phyloP scores from a whole-genome alignment of 1,284 basidiomycete genomes.

The Ceratobasidium sp. region DNA sequence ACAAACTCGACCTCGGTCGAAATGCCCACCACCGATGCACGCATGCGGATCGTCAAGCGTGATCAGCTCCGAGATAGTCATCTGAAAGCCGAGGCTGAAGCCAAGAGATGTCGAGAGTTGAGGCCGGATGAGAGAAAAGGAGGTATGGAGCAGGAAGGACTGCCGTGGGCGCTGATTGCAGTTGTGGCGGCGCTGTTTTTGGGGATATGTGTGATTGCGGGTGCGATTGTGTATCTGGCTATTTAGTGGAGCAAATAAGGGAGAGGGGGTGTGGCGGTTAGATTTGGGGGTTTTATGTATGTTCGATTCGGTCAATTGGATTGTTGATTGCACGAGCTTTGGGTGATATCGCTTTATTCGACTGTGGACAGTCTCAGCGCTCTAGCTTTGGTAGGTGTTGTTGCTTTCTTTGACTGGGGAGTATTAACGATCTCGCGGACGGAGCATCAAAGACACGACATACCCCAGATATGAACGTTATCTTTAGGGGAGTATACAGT shows the following conservation, averaged over 20 bases:
- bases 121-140: constrained; percentile 12
- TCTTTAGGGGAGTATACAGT: too few species aligned
- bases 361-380: too few species aligned
- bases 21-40: constrained; percentile 68
- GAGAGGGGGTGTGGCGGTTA: background rate
- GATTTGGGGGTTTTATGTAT: background rate
- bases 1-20: constrained; percentile 56
- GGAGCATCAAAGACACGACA: too few species aligned
- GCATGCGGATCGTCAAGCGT: constrained; percentile 64
- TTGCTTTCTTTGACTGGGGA: too few species aligned
- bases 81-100: constrained; percentile 64
- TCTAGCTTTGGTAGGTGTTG: too few species aligned
- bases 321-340: constrained; percentile 2
- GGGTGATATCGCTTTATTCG: too few species aligned
- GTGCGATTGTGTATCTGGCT: constrained; percentile 16
- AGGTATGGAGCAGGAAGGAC: constrained; percentile 49
- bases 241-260: constrained; percentile 15
- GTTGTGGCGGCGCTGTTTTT: constrained; percentile 61
- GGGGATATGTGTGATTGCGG: constrained; percentile 54
- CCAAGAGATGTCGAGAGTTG: constrained; percentile 51
- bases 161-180: constrained; percentile 58
- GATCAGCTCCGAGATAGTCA: constrained; percentile 60
- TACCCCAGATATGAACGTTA: too few species aligned
- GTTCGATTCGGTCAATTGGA: background rate
- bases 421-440: too few species aligned